Conservation (phyloP, 768 basidiomycete genomes). For the Epithele typhae region DNA sequence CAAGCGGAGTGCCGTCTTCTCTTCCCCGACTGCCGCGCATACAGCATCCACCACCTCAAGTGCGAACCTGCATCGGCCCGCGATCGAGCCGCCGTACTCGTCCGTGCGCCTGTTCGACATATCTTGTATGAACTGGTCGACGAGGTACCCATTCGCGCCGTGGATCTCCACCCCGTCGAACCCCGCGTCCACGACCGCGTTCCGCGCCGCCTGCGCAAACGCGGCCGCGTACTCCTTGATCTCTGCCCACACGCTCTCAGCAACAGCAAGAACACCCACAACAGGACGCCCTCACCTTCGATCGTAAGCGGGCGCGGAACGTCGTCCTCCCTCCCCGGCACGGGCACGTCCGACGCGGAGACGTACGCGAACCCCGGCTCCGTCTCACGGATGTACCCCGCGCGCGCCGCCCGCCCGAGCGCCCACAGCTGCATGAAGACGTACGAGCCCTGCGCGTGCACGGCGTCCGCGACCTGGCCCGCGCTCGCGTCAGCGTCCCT, state of each 20-base stretch:
- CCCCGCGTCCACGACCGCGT: slow-evolving; percentile 26
- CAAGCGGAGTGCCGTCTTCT: slow-evolving; percentile 37
- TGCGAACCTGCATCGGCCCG: slow-evolving; percentile 42
- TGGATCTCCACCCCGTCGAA: slow-evolving; percentile 28
- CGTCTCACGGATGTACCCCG: slow-evolving; percentile 32
- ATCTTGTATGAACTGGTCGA: slow-evolving; percentile 39
- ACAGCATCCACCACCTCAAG: slow-evolving; percentile 41
- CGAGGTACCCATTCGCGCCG: slow-evolving; percentile 27
- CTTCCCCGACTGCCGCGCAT: slow-evolving; percentile 35
- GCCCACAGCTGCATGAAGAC: slow-evolving; percentile 58
- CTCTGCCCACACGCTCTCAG: background rate
- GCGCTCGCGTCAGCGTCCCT: too few species aligned
- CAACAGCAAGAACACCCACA: background rate
- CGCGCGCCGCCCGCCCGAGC: slow-evolving; percentile 38
- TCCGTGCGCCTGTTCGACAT: slow-evolving; percentile 39
- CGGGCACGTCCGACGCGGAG: slow-evolving; percentile 21
- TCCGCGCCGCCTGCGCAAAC: slow-evolving; percentile 18
- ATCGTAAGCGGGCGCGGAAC: slow-evolving; percentile 21
- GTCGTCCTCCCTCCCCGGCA: slow-evolving; percentile 1
- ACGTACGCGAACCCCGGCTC: slow-evolving; percentile 23
- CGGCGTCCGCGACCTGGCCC: slow-evolving; percentile 47
- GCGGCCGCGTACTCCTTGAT: slow-evolving; percentile 36
- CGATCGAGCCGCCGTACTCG: slow-evolving; percentile 46
- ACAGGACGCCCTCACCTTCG: slow-evolving; percentile 3
- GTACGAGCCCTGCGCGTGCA: slow-evolving; percentile 49